phyloP scores from a whole-genome alignment of 352 stramenopile genomes.

The Globisporangium solare region DNA sequence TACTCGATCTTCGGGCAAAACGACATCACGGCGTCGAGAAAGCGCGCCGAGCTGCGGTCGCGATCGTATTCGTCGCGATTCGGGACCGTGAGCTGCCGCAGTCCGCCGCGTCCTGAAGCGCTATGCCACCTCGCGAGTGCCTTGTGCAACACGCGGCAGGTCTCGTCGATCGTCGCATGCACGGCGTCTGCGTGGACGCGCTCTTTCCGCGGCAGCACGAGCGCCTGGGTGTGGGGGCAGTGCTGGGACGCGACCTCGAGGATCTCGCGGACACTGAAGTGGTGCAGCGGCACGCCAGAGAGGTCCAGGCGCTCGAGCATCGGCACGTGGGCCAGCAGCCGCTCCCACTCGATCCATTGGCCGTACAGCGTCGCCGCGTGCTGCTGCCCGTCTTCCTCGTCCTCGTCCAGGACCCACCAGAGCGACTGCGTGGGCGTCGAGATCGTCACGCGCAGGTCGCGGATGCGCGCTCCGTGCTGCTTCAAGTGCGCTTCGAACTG shows the following conservation, averaged over 20 bases:
- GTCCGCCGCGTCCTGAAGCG: constrained; percentile 19
- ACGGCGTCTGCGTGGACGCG: constrained; percentile 22
- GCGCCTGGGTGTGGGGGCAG: constrained; percentile 28
- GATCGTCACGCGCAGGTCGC: constrained; percentile 29
- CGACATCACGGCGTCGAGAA: constrained; percentile 19
- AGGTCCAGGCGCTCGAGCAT: constrained; percentile 42
- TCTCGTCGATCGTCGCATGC: constrained; percentile 35
- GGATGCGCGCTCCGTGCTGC: constrained; percentile 13
- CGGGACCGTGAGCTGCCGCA: constrained; percentile 11
- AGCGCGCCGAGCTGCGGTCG: constrained; percentile 21
- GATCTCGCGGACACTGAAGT: constrained; percentile 33
- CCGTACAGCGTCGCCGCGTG: constrained; percentile 8
- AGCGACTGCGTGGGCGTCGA: constrained; percentile 18
- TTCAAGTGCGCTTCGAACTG: constrained; percentile 15
- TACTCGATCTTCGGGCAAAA: constrained; percentile 55
- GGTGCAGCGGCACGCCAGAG: constrained; percentile 29
- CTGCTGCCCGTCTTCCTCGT: neutral
- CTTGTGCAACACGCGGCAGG: constrained; percentile 27
- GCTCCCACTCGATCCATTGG: constrained; percentile 43
- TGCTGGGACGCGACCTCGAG: constrained; percentile 24
- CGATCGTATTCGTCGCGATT: constrained; percentile 15
- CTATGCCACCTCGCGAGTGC: constrained; percentile 30
- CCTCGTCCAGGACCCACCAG: constrained; percentile 33
- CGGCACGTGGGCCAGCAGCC: constrained; percentile 26
- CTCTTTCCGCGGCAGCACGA: constrained; percentile 38